Evolutionary conservation across 371 early-diverging fungal species (phyloP), one percentile per base, ranked within the genome.

Genomic region (Basidiobolus meristosporus): DNA sequence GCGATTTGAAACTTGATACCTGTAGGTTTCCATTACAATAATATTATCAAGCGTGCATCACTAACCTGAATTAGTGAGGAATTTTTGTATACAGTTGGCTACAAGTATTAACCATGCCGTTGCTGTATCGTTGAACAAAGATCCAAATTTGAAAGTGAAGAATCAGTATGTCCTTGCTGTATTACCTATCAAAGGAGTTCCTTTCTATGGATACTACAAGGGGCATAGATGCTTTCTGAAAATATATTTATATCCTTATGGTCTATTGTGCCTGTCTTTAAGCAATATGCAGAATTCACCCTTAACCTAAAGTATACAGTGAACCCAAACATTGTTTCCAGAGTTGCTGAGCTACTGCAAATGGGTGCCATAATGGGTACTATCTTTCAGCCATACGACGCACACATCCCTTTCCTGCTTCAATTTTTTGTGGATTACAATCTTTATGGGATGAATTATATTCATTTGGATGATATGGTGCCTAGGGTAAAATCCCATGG

Each of bases 381-480:
- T 1, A 31, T 32, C 3, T 77, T 79, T 49, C 76, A 85, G 30
- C 64, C 82, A 0, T 83, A 73, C 48, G 98, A 92, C 54, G 57
- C 81, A 3, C 95, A 92, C 53, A 50, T 96, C 21, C 76, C 89
- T 1, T 96, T 77, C 53, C 62, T 74, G 3, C 56, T 89, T 12
- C 90, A 95, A 58, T 92, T 93, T 53, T 63, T 92, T 50, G 66
- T 87, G 41, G 97, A 98, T 50, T 75, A 77, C 47, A 84, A 84
- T 36, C 56, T 98, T n/a, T 80, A 75, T 36, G 96, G 97, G 3
- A 92, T 93, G 90, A 81, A 47, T 50, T 33, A 11, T 52, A 15
- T 35, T 26, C 4, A 18, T 0, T 3, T 23, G 12, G 10, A 4
- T 15, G 14, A 19, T 14, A 39, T 21, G 2, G 15, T 5, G 7